phyloP scores from a whole-genome alignment of 2,329 filamentous ascomycete species.

The Aspergillus fumigatiaffinis region DNA sequence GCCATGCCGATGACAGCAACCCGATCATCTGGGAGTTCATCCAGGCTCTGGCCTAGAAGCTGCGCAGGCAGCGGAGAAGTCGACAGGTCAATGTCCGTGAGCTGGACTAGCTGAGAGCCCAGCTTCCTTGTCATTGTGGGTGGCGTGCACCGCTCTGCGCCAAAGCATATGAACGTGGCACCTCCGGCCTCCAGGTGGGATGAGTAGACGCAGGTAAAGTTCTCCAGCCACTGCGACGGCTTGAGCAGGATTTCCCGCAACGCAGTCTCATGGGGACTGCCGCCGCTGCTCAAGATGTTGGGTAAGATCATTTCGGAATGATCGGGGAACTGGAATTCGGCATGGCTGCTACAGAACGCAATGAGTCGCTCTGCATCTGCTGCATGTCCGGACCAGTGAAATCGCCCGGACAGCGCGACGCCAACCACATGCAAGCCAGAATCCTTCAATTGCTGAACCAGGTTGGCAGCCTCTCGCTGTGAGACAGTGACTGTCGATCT shows the following conservation, averaged over 20 bases:
- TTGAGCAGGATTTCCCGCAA: conserved; percentile 33
- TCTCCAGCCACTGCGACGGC: conserved; percentile 33
- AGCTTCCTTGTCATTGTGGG: conserved; percentile 25
- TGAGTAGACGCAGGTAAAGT: conserved; percentile 19
- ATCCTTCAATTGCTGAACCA: conserved; percentile 20
- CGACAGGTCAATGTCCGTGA: background rate
- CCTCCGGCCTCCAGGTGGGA: conserved; percentile 6
- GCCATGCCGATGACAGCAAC: conserved; percentile 41
- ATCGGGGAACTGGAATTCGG: conserved; percentile 32
- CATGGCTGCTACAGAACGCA: conserved; percentile 22
- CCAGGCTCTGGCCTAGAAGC: background rate
- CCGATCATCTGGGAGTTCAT: conserved; percentile 6
- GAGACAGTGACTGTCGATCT: conserved; percentile 35
- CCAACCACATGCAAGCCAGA: conserved; percentile 17
- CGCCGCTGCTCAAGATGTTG: conserved; percentile 16
- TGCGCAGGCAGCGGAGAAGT: background rate
- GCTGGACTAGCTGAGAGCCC: conserved; percentile 3
- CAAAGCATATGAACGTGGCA: conserved; percentile 30
- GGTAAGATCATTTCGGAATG: conserved; percentile 23
- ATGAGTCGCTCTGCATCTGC: conserved; percentile 18
- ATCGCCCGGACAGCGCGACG: conserved; percentile 30
- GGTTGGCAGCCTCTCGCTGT: conserved; percentile 3
- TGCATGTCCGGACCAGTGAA: conserved; percentile 24
- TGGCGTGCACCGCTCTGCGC: conserved; percentile 35
- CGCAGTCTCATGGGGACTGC: conserved; percentile 26